These are phyloP conservation scores for Podaxis mareebaensis DNA, from an alignment of 768 basidiomycete species.

Conservation along the genomic window DNA sequence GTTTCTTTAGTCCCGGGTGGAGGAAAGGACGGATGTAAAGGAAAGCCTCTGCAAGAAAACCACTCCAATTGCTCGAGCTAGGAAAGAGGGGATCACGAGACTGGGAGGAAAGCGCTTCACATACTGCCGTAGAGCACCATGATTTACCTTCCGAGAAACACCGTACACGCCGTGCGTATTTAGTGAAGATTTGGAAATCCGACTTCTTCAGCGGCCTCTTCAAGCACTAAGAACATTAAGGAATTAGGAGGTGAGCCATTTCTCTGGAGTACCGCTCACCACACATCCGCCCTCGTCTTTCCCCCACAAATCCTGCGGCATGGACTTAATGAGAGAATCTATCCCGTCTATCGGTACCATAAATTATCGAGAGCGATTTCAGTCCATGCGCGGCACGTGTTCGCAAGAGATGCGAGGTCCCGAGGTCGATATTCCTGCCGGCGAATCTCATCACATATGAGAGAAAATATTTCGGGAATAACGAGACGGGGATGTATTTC, in stretches of 20 bases:
- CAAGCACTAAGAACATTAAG: not conserved
- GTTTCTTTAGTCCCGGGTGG: not conserved
- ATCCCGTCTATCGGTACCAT: not conserved
- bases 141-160: not conserved
- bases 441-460: not conserved
- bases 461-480: not conserved
- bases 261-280: not conserved
- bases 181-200: not conserved
- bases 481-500: not conserved
- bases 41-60: not conserved
- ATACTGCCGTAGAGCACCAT: not conserved
- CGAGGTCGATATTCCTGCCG: not conserved
- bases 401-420: not conserved
- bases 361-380: not conserved
- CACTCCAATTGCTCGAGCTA: not conserved
- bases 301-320: conserved; percentile 1
- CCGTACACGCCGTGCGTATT: not conserved
- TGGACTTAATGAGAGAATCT: not conserved
- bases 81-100: not conserved
- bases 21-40: not conserved
- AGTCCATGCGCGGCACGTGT: not conserved
- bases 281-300: not conserved
- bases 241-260: not conserved
- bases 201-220: not conserved
- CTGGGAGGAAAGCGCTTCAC: not conserved